A percentile compares a stretch with the other conserved stretches of the same genome.
Conservation (phyloP, 257 asterid genomes). For the Fraxinus anomala region DNA sequence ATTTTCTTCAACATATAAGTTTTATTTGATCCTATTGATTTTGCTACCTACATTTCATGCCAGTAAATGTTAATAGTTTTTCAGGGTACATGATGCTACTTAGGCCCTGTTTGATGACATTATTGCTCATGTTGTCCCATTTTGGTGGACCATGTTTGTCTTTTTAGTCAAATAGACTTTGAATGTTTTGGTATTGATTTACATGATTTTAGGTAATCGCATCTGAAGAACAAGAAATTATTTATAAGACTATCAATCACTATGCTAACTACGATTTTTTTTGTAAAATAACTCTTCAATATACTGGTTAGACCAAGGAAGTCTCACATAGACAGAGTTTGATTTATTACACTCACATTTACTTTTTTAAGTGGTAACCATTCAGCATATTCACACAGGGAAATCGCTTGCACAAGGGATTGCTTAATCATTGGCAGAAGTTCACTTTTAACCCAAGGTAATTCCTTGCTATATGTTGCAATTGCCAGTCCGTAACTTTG, state of each 20-base stretch:
- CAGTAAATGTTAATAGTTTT: neutral
- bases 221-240: neutral
- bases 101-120: neutral
- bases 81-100: neutral
- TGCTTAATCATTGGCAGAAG: constrained; percentile 92
- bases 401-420: constrained; percentile 86
- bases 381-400: constrained; percentile 54
- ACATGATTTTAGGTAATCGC: neutral
- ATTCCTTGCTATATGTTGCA: constrained; percentile 21
- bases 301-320: neutral
- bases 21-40: constrained; percentile 25
- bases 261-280: neutral
- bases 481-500: neutral
- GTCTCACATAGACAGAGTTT: neutral
- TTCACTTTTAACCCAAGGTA: constrained; percentile 97
- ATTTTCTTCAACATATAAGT: constrained; percentile 18
- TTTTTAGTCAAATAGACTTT: neutral
- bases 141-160: neutral
- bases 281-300: constrained; percentile 1
- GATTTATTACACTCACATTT: neutral
- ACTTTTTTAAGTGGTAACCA: constrained; percentile 17
- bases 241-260: neutral
- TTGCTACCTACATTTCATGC: constrained; percentile 7
- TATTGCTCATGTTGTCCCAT: neutral
- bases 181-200: neutral